Conservation (phyloP, 306 rosid species). For the Rosa persica region DNA sequence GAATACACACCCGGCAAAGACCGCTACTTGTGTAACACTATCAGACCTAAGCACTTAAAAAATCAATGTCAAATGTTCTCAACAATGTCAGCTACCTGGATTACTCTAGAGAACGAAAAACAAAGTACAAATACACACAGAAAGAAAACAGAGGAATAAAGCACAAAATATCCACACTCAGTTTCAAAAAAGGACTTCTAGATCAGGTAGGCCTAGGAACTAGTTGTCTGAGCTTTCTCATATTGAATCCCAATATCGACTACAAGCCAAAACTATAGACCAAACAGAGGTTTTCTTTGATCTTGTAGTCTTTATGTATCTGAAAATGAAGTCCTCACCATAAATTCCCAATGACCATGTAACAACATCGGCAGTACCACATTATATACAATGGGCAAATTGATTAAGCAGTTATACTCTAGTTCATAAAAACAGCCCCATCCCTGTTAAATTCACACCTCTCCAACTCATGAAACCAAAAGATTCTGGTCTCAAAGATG, state of each 20-base stretch:
- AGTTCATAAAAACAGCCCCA: not conserved
- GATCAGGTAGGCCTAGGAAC: slow-evolving; percentile 10
- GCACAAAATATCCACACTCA: not conserved
- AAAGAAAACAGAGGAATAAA: not conserved
- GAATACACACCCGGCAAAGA: not conserved
- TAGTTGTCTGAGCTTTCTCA: not conserved
- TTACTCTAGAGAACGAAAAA: not conserved
- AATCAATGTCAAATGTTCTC: slow-evolving; percentile 4
- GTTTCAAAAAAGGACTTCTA: not conserved
- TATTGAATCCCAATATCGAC: not conserved
- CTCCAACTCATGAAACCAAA: not conserved
- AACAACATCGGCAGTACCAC: not conserved
- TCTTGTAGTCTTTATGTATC: not conserved
- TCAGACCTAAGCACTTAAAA: not conserved
- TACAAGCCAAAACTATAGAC: not conserved
- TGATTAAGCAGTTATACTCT: not conserved
- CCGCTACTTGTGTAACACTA: not conserved
- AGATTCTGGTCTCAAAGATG: not conserved
- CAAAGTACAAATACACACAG: not conserved
- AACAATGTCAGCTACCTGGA: not conserved
- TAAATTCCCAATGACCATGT: not conserved
- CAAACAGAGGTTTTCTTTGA: not conserved
- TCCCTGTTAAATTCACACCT: not conserved
- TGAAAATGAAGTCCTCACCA: not conserved
- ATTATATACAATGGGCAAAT: not conserved